Evolutionary conservation across 495 filamentous ascomycete genomes (phyloP), one percentile per base, ranked within the genome.

Genomic region (Neurospora tetrasperma): DNA sequence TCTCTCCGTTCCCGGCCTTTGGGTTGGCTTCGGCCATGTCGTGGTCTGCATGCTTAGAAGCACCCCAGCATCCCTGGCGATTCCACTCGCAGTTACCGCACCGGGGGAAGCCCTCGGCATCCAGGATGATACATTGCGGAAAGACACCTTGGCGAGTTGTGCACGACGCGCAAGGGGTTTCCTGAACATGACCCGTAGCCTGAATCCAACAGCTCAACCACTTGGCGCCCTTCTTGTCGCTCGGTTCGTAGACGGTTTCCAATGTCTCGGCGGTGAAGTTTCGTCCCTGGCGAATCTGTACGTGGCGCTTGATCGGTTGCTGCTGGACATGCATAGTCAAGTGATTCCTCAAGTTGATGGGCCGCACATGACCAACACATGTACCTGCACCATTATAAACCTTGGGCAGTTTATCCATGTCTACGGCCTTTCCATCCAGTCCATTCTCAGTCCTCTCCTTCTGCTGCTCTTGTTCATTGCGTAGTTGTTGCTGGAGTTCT

Each of bases 31-130:
- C 23, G 27, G 44, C 69, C 69, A 35, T 73, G 20, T 6, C 74
- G 40, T 18, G 74, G 42, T 62, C 54, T 66, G 54, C 54, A 12
- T 66, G 59, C 44, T 20, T 14, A 16, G 42, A 41, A 40, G 42
- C 74, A 12, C 70, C 72, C n/a, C 74, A 73, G 72, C 81, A 82
- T 8, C 72, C 75, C 23, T 78, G 74, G 20, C 75, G 71, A 68
- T 74, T 77, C 80, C 80, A 81, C 54, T 81, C 79, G 70, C 81
- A 82, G 70, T 81, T 81, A 35, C 77, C 80, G 54, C 81, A 82
- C 14, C 75, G 73, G 2, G 74, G 73, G 48, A 80, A 79, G 9
- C 74, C 73, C n/a, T 69, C 69, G 44, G 71, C 74, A 39, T 68
- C 75, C 16, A 79, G 44, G 9, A 78, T 68, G 35, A 82, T 73